Evolutionary conservation across 2,329 filamentous ascomycete genomes (phyloP).

Genomic region (Whalleya microplaca): DNA sequence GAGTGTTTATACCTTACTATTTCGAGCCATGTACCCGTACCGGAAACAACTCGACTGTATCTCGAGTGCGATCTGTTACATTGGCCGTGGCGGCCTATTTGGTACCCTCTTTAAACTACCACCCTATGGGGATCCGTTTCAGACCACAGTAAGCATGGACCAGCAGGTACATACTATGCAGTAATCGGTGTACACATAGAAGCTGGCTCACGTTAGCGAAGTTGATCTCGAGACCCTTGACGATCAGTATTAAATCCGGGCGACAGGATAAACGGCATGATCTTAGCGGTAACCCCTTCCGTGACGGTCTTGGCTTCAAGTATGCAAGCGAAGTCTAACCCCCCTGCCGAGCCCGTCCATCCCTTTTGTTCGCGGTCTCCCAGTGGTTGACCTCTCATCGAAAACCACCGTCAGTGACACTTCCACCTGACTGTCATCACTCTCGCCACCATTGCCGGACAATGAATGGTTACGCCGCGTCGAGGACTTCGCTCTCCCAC

Average conservation of each 20-base stretch:
- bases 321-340: conserved; percentile 7
- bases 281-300: conserved; percentile 19
- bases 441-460: conserved; percentile 33
- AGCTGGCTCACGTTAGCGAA: background rate
- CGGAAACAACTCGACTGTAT: background rate
- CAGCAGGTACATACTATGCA: background rate
- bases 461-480: conserved; percentile 47
- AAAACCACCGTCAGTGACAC: conserved; percentile 16
- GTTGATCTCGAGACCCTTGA: conserved; percentile 7
- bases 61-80: background rate
- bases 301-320: conserved; percentile 16
- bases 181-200: too few species aligned
- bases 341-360: conserved; percentile 7
- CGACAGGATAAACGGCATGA: conserved; percentile 22
- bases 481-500: conserved; percentile 40
- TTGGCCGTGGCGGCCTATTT: conserved; percentile 3
- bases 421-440: conserved; percentile 10
- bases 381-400: conserved; percentile 12
- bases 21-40: background rate
- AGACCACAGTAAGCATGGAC: conserved; percentile 6
- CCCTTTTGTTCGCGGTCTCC: conserved; percentile 9
- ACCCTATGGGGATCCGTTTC: conserved; percentile 21
- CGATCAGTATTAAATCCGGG: conserved; percentile 21
- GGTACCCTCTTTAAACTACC: conserved; percentile 10
- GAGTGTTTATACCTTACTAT: too few species aligned